Base-by-base conservation (phyloP, 169 alveolate species). In the Plasmodium billcollinsi region DNA sequence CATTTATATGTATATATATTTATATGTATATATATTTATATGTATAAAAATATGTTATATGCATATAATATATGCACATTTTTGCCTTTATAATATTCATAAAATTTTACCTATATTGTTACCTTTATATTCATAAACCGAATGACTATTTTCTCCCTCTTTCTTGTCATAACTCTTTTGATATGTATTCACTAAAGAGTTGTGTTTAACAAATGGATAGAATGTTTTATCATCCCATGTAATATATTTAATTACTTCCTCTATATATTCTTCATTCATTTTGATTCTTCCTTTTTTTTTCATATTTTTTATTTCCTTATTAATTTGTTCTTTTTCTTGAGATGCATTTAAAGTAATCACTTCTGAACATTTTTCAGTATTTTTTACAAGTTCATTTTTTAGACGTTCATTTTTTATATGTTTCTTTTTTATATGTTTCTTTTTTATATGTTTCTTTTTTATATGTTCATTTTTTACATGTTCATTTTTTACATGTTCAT, bases 241-340 rank as follows among this genome's bases (percentile, higher is more conserved):
- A 12, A 59, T 58, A 26, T 56, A 12, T 15, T 50, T 67, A n/a
- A 12, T 29, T 11, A 78, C 89, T 49, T 69, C 91, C 33, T 83
- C 73, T 33, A 49, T 47, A 26, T 78, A 78, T 21, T 59, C 20
- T 45, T 50, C 54, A 18, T 78, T 20, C 71, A 18, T 45, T 5
- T 18, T 20, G 56, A 45, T 78, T 26, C 11, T 50, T 14, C 45
- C 54, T 8, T 56, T 58, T n/a, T 24, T 45, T 29, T 26, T 54
- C 9, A 6, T 24, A 14, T 54, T 56, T 26, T 26, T 21, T 2
- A 6, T 62, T 1, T 20, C 61, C n/a, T 24, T 24, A 18, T 54
- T 59, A 52, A 7, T 29, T 12, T 1, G 33, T n/a, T 24, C 24
- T 5, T 69, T 69, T 12, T 20, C 59, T 18, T 56, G 0, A 12